Percentiles rank a stretch among this genome's conserved stretches.
phyloP scores from a whole-genome alignment of 805 yeast genomes.

The Candida maris region DNA sequence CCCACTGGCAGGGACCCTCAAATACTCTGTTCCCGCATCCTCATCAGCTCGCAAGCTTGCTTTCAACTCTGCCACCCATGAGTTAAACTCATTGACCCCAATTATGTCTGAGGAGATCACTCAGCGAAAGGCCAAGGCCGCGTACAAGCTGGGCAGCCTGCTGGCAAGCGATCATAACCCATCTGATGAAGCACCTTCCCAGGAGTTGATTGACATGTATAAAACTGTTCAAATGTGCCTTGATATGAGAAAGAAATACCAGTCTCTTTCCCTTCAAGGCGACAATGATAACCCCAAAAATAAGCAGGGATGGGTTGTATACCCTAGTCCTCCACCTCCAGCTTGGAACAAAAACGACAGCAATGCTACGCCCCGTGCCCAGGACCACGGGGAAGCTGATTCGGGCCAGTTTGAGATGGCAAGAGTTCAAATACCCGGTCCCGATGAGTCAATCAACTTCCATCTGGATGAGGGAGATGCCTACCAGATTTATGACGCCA shows the following conservation, averaged over 20 bases:
- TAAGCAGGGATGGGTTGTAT: conserved; percentile 64
- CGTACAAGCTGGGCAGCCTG: conserved; percentile 43
- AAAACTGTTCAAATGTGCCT: conserved; percentile 63
- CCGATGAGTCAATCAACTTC: conserved; percentile 39
- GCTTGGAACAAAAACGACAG: conserved; percentile 55
- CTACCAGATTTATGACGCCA: conserved; percentile 42
- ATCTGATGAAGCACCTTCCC: conserved; percentile 57
- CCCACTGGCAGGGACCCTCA: conserved; percentile 25
- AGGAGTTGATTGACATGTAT: conserved; percentile 63
- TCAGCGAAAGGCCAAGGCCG: conserved; percentile 14
- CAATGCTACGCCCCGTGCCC: conserved; percentile 9
- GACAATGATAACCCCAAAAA: conserved; percentile 85
- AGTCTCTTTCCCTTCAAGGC: conserved; percentile 64
- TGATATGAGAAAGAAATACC: conserved; percentile 72
- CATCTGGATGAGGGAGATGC: conserved; percentile 61
- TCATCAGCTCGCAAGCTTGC: conserved; percentile 18
- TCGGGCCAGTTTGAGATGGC: conserved; percentile 57
- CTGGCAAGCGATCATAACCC: conserved; percentile 46
- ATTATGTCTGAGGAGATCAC: conserved; percentile 2
- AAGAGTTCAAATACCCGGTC: conserved; percentile 53
- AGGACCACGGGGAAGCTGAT: conserved; percentile 28
- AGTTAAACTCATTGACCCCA: conserved; percentile 15
- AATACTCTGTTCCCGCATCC: conserved; percentile 6
- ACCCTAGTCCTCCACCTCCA: conserved; percentile 94
- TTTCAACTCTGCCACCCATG: conserved; percentile 30